Evolutionary conservation across 202 grass and related monocot genomes (phyloP), one percentile per base, ranked within the genome.

Genomic region (Elaeis oleifera): DNA sequence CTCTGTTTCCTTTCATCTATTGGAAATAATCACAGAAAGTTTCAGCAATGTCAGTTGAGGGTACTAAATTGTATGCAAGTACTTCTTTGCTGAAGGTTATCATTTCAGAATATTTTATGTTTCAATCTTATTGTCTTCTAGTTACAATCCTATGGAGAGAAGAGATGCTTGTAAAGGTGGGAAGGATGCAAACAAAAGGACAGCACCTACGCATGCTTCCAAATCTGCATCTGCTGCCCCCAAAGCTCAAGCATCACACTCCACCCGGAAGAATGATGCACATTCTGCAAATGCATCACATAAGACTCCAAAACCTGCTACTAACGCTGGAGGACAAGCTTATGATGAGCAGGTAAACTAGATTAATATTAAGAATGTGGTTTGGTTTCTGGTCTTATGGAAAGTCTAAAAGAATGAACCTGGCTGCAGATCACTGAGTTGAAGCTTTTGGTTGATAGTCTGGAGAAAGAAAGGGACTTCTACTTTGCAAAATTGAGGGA

Each of bases 381-480:
- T 63, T 69, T 68, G 5, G 0, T 21, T 7, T 5, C 1, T 4
- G 14, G 18, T 19, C 4, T 6, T 23, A 44, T 44, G 5, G 25
- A 54, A 56, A 16, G 18, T 2, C 3, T 22, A 21, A 56, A 23
- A 5, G 2, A 15, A 22, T 21, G 28, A 23, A 13, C 19, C n/a
- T 67, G 20, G 31, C 64, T 74, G 57, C 92, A 99, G 94, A 99
- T 94, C n/a, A 99, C 85, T 3, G 88, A 99, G 32, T 27, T 99
- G 66, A 99, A 99, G 49, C 76, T 99, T 51, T 77, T 86, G 2
- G 82, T 99, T 6, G 94, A 99, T 67, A 99, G 85, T 50, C 79
- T 91, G 5, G 94, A 99, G 80, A 89, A 99, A 76, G 94, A 99
- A 62, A 85, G 94, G 16, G 94, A 99, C 62, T 99, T 99, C 58